Percentiles rank a stretch among this genome's conserved stretches.
Conservation (phyloP, 225 moss, liverwort and hornwort genomes). For the Sphagnum contortum region DNA sequence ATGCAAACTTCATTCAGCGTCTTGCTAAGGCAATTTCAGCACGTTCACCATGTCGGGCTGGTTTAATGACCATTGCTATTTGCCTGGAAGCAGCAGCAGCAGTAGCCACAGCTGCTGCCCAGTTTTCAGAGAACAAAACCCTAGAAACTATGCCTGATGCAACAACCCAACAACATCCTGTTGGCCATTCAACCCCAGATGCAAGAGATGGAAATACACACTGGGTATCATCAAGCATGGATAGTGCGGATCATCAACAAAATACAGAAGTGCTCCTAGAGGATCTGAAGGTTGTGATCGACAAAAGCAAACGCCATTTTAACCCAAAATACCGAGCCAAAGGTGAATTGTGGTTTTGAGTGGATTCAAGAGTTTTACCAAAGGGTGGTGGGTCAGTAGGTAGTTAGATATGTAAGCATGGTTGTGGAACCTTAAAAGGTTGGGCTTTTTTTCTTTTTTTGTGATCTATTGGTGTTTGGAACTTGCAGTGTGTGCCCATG, state of each 20-base stretch:
- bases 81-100: conserved; percentile 70
- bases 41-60: conserved; percentile 41
- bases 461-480: too few relatives aligned
- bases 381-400: too few relatives aligned
- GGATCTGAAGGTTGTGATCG: conserved; percentile 43
- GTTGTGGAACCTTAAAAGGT: too few relatives aligned
- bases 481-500: conserved; percentile 52
- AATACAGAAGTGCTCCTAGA: conserved; percentile 41
- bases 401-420: background rate
- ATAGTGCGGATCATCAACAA: conserved; percentile 8
- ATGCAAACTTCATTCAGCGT: conserved; percentile 36
- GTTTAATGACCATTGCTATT: conserved; percentile 53
- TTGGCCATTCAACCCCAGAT: conserved; percentile 1
- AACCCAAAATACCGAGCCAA: conserved; percentile 49
- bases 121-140: too few relatives aligned
- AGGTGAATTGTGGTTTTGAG: conserved; percentile 26
- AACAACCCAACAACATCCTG: conserved; percentile 7
- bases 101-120: conserved; percentile 15
- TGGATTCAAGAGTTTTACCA: background rate
- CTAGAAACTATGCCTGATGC: too few relatives aligned
- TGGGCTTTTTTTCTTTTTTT: too few relatives aligned
- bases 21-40: conserved; percentile 49
- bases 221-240: conserved; percentile 6
- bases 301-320: conserved; percentile 42
- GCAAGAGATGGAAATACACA: conserved; percentile 17